These are phyloP conservation scores for Staphylotrichum tortipilum DNA, from an alignment of 495 filamentous ascomycete genomes.

Conservation along the genomic window DNA sequence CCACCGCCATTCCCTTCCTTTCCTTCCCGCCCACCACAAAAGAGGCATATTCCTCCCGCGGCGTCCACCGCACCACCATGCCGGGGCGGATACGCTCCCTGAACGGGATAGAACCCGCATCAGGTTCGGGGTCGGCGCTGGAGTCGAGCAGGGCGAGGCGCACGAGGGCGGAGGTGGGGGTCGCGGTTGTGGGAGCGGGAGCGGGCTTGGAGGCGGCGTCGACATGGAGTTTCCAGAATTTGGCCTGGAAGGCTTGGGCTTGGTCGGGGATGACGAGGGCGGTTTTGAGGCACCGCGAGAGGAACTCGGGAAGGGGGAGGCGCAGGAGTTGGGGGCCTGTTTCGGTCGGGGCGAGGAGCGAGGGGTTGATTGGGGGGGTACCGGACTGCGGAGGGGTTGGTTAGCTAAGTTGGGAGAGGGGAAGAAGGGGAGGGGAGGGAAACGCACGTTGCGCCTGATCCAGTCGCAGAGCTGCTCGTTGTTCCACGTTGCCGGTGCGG, in stretches of 20 bases:
- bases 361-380: conserved; percentile 5
- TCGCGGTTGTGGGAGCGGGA: too few relatives aligned
- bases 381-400: conserved; percentile 12
- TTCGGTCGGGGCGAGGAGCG: conserved; percentile 16
- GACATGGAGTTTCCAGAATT: conserved; percentile 27
- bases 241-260: conserved; percentile 25
- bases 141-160: conserved; percentile 3
- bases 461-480: conserved; percentile 15
- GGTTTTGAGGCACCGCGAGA: conserved; percentile 17
- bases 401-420: not conserved
- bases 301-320: conserved; percentile 15
- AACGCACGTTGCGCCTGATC: conserved; percentile 13
- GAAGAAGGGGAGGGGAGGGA: not conserved
- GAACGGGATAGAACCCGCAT: conserved; percentile 14
- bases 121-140: conserved; percentile 14
- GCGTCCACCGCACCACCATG: conserved; percentile 21
- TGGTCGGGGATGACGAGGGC: conserved; percentile 16
- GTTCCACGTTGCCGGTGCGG: conserved; percentile 14
- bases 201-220: conserved; percentile 13
- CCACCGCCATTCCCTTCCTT: conserved; percentile 7
- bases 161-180: too few relatives aligned
- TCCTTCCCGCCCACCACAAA: not conserved
- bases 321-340: conserved; percentile 19
- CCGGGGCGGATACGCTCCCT: conserved; percentile 26
- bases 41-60: not conserved